Base-by-base conservation (phyloP, 2,329 filamentous ascomycete species). In the Neodidymelliopsis sp. region DNA sequence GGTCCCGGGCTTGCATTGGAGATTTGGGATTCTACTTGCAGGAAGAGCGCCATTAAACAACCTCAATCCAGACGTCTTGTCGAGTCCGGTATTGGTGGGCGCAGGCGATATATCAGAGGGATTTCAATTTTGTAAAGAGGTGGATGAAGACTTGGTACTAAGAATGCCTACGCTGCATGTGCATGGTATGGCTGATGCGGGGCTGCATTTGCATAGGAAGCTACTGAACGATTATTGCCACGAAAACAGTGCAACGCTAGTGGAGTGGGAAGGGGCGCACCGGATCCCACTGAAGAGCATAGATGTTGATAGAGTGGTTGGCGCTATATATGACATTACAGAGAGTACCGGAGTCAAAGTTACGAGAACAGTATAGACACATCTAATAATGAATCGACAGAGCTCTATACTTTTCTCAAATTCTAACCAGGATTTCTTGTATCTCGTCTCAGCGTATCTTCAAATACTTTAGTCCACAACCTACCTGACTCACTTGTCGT, bases 201-300 rank as follows among this genome's bases (percentile, higher is more conserved):
- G 84, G 0, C 62, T 91, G 18, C 73, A 81, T 49, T 70, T 83
- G 33, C 87, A 89, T 65, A 72, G 79, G 44, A 74, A 78, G 64
- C 62, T 87, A 57, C 63, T 84, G 39, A 69, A 81, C 7, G 71
- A 81, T 40, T 91, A 86, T 66, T 89, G 84, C 64, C 77, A 83
- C 38, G 64, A 75, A 8, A 79, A 76, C 0, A 82, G 74, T 2
- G 74, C 80, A 5, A 78, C 72, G 28, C 53, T 91, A 34, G 69
- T 92, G 1, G 86, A 91, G 68, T 92, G 89, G 89, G 81, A 89
- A 48, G 89, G 87, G 0, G 80, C 78, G 1, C 89, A 93, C 67
- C 75, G 89, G 5, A 76, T 93, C 37, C 87, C 88, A 2, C 79
- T 92, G 50, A 89, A 88, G 75, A 76, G 74, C 16, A 74, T 71